Evolutionary conservation across 169 alveolate species (phyloP).

Genomic region (Plasmodium gonderi): DNA sequence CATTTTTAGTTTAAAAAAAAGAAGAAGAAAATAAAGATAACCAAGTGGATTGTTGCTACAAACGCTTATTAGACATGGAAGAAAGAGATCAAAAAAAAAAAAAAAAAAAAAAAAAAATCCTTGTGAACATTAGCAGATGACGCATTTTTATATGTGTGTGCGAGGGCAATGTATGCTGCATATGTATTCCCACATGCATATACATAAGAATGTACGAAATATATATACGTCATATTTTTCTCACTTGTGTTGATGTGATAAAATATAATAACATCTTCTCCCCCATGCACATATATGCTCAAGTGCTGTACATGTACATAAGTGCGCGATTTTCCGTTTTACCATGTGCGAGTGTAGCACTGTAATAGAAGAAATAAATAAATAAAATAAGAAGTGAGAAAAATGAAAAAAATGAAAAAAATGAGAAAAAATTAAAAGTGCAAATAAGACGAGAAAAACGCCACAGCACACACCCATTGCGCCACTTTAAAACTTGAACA

Average conservation of each 20-base stretch:
- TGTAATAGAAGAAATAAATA: no score
- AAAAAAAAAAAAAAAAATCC: not conserved
- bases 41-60: not conserved
- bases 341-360: no score
- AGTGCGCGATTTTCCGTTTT: not conserved
- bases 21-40: not conserved
- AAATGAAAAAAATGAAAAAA: not conserved
- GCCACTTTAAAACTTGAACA: not conserved
- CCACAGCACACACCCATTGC: not conserved
- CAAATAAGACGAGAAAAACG: not conserved
- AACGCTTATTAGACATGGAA: not conserved
- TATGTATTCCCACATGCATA: no score
- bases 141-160: not conserved
- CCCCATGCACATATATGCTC: no score
- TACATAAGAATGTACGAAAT: not conserved
- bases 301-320: not conserved
- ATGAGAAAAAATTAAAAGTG: not conserved
- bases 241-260: not conserved
- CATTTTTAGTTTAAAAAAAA: not conserved
- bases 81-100: not conserved
- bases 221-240: not conserved
- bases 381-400: no score
- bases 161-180: no score
- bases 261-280: no score
- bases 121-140: not conserved